These are phyloP conservation scores for Monilinia aucupariae DNA, from an alignment of 2,329 filamentous ascomycete genomes.

Conservation along the genomic window DNA sequence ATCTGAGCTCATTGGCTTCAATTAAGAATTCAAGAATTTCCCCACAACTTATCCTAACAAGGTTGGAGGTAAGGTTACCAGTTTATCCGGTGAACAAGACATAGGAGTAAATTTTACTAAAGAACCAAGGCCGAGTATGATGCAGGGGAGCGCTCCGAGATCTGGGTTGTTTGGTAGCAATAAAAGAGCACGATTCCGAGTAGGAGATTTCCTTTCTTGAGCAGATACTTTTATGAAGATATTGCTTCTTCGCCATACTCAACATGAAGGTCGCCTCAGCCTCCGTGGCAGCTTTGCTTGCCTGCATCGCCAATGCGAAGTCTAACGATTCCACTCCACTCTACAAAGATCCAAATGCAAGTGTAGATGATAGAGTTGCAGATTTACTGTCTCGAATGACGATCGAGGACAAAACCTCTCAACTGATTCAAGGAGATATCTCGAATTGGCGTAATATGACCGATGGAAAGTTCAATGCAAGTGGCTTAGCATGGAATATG, in stretches of 20 bases:
- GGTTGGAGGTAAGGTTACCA: too few species aligned
- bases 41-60: background rate
- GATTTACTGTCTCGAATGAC: conserved; percentile 70
- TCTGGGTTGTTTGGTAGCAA: background rate
- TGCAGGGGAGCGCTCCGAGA: conserved; percentile 12
- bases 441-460: conserved; percentile 69
- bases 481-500: conserved; percentile 63
- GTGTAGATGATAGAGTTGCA: conserved; percentile 57
- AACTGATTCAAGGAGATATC: conserved; percentile 65
- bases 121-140: conserved; percentile 2
- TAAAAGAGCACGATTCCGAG: conserved; percentile 6
- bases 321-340: conserved; percentile 35
- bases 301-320: conserved; percentile 1
- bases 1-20: background rate
- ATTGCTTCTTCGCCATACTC: background rate
- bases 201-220: background rate
- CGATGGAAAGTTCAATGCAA: conserved; percentile 60
- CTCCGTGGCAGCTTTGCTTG: conserved; percentile 6
- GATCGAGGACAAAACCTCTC: conserved; percentile 65
- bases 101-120: background rate
- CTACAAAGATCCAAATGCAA: conserved; percentile 59
- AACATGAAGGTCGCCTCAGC: conserved; percentile 12
- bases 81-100: conserved; percentile 9
- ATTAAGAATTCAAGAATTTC: background rate
- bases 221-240: background rate